Evolutionary conservation across 2,329 filamentous ascomycete species (phyloP), one percentile per base, ranked within the genome.

Genomic region (Colletotrichum musicola): DNA sequence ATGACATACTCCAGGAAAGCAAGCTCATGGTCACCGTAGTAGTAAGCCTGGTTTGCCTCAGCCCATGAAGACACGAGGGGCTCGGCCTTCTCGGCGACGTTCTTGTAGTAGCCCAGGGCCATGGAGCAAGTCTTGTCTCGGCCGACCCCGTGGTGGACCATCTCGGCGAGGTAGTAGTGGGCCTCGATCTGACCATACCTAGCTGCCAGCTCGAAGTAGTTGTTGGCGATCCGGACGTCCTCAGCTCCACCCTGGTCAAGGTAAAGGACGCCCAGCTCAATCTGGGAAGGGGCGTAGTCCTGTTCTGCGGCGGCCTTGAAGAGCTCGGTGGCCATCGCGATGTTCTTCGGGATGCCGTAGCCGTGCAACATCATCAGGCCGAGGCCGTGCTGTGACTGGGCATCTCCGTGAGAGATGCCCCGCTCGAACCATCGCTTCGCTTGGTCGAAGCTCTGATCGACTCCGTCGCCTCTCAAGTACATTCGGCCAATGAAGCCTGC

Each of bases 131-230:
- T 91, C 73, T 90, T 90, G 72, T 97, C 93, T 42, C 93, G 87
- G 5, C 93, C 94, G 35, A 97, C 87, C 0, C 93, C 94, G 71
- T 93, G 88, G 73, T 95, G 89, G 25, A 90, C 91, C 83, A 97
- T 89, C 80, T 98, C 95, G 2, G 93, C 95, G 4, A 98, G 88
- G 77, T 97, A 97, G 81, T 97, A 98, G 77, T 93, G 93, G 0
- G 94, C 93, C 79, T 97, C 94, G 70, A 97, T 92, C 75, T 94
- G 92, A 14, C 91, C 91, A 76, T 94, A 94, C 25, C 93, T 86
- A 47, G 92, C 92, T 5, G 95, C 95, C 55, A 95, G 85, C 75
- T 97, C 94, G 74, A 98, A 97, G 78, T 97, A 97, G 72, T 92
- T 90, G 68, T 90, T 92, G 2, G 95, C 95, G 0, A 91, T 90